These are phyloP conservation scores for Fusarium xyrophilum DNA, from an alignment of 2,329 filamentous ascomycete genomes.

Conservation along the genomic window DNA sequence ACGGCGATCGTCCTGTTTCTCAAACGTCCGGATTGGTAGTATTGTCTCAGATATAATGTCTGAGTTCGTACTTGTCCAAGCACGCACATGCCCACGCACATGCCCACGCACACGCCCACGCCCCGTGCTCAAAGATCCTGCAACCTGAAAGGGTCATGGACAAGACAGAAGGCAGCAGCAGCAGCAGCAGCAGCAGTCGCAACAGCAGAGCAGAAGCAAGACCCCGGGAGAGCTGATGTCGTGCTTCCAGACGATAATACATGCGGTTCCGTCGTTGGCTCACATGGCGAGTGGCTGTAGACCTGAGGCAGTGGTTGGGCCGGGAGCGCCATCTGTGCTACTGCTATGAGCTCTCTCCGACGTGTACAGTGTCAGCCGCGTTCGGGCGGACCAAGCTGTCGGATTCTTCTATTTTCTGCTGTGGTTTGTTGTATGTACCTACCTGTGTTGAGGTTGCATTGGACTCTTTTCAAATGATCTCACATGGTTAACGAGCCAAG, in stretches of 20 bases:
- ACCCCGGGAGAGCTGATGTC: conserved; percentile 24
- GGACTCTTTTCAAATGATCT: conserved; percentile 5
- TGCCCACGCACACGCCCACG: conserved; percentile 15
- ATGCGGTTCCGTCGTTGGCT: conserved; percentile 32
- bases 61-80: conserved; percentile 13
- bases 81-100: no score
- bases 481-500: conserved; percentile 17
- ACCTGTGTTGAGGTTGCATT: conserved; percentile 32
- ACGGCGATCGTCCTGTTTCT: conserved; percentile 19
- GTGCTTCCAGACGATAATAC: conserved; percentile 41
- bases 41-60: conserved; percentile 37
- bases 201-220: neutral
- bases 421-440: conserved; percentile 27
- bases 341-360: conserved; percentile 25
- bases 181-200: neutral
- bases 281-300: conserved; percentile 38
- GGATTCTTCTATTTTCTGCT: conserved; percentile 26
- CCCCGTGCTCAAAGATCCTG: conserved; percentile 32
- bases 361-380: conserved; percentile 35
- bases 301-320: conserved; percentile 26
- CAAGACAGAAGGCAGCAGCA: no score
- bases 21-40: conserved; percentile 5
- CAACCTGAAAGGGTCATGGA: conserved; percentile 1
- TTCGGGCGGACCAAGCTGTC: conserved; percentile 39
- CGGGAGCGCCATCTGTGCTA: conserved; percentile 24